phyloP scores from a whole-genome alignment of 2,329 filamentous ascomycete genomes.

The Stachybotrys echinatus region DNA sequence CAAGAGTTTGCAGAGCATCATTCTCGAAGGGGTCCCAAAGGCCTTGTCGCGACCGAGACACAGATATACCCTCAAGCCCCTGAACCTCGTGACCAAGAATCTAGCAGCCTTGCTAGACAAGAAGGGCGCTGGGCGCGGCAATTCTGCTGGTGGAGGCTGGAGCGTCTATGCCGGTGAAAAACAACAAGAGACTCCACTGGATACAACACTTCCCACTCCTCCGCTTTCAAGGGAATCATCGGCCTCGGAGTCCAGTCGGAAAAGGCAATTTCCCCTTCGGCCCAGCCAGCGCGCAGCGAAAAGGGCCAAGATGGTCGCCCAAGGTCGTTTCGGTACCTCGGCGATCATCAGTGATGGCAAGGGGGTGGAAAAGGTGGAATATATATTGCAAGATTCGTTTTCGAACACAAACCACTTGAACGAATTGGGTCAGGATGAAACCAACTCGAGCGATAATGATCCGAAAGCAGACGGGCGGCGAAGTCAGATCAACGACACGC shows the following conservation, averaged over 20 bases:
- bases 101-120: constrained; percentile 64
- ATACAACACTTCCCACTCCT: constrained; percentile 41
- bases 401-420: constrained; percentile 15
- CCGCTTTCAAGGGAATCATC: constrained; percentile 33
- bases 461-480: constrained; percentile 11
- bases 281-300: constrained; percentile 40
- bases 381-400: constrained; percentile 55
- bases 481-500: constrained; percentile 28
- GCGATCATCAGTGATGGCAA: constrained; percentile 50
- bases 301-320: constrained; percentile 54
- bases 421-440: too few species aligned
- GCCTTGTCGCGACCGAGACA: constrained; percentile 71
- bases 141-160: constrained; percentile 73
- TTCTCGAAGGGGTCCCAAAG: constrained; percentile 76
- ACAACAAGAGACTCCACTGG: constrained; percentile 48
- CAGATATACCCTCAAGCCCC: constrained; percentile 64
- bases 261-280: constrained; percentile 17
- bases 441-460: neutral
- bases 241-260: constrained; percentile 18
- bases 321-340: constrained; percentile 65
- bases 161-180: constrained; percentile 67
- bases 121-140: constrained; percentile 64
- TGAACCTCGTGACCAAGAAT: constrained; percentile 65
- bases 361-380: constrained; percentile 57
- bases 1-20: constrained; percentile 61